phyloP scores from a whole-genome alignment of 192 early-diverging fungal genomes.

The Bifiguratus adelaidae region DNA sequence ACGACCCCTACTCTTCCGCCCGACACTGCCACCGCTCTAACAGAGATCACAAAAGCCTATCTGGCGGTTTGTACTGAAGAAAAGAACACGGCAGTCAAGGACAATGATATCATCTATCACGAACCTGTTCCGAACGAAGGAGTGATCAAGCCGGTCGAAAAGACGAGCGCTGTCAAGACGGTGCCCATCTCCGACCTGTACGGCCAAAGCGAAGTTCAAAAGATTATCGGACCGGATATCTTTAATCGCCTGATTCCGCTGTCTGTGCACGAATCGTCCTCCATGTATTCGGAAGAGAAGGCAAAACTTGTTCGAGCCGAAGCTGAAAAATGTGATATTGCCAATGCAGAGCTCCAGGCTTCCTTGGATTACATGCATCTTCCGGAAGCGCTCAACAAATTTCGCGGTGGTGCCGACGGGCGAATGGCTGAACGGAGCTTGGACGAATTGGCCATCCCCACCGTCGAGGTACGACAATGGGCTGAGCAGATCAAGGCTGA shows the following conservation, averaged over 20 bases:
- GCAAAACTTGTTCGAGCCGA: constrained; percentile 82
- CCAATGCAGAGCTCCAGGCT: constrained; percentile 76
- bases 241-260: constrained; percentile 84
- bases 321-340: constrained; percentile 64
- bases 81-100: constrained; percentile 53
- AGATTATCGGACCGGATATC: constrained; percentile 85
- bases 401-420: constrained; percentile 36
- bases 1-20: constrained; percentile 47
- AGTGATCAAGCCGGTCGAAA: constrained; percentile 72
- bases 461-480: constrained; percentile 47
- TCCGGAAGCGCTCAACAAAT: constrained; percentile 60
- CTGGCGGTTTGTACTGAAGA: constrained; percentile 59
- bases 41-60: constrained; percentile 62
- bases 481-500: constrained; percentile 46
- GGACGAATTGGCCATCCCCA: constrained; percentile 43
- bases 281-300: constrained; percentile 93
- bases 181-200: constrained; percentile 65
- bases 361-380: constrained; percentile 85
- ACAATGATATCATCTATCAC: constrained; percentile 97
- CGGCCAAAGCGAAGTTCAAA: constrained; percentile 61
- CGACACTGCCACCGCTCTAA: constrained; percentile 56
- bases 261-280: constrained; percentile 87
- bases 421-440: no score
- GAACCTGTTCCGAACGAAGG: constrained; percentile 72
- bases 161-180: constrained; percentile 73